These are phyloP conservation scores for Lactarius hatsudake DNA, from an alignment of 768 basidiomycete species.

Conservation along the genomic window DNA sequence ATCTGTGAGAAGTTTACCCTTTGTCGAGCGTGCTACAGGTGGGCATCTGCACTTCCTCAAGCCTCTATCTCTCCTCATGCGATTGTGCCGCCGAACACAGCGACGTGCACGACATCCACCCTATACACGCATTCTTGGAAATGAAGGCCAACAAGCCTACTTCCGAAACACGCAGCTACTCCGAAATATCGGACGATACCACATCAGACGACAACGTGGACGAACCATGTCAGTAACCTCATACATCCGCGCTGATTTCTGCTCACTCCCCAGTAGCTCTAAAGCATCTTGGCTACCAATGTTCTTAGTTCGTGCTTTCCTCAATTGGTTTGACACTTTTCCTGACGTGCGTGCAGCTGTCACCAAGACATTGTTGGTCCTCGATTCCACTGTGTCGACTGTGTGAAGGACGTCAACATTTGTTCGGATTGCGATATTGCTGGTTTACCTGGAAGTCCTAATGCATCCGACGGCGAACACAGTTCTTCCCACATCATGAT, in stretches of 20 bases:
- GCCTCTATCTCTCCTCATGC: constrained; percentile 6
- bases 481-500: constrained; percentile 87
- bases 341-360: constrained; percentile 51
- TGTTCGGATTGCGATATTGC: constrained; percentile 86
- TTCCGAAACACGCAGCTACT: constrained; percentile 40
- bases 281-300: constrained; percentile 21
- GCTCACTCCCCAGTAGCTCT: constrained; percentile 13
- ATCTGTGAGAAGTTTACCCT: constrained; percentile 78
- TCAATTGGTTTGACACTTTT: background rate
- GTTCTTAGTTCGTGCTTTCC: constrained; percentile 22
- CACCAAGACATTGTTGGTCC: constrained; percentile 90
- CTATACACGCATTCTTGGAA: constrained; percentile 79
- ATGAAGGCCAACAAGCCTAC: constrained; percentile 62
- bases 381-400: constrained; percentile 90
- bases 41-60: constrained; percentile 22
- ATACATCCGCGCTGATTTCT: constrained; percentile 2
- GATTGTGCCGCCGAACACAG: constrained; percentile 38
- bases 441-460: constrained; percentile 77
- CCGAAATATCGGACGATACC: constrained; percentile 34
- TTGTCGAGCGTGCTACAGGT: constrained; percentile 85
- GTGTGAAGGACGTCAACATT: constrained; percentile 58
- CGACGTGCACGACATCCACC: constrained; percentile 89
- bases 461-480: constrained; percentile 74
- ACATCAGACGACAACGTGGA: constrained; percentile 16
- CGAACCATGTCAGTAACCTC: constrained; percentile 19